These are phyloP conservation scores for Candida alai DNA, from an alignment of 805 yeast species.

Conservation along the genomic window DNA sequence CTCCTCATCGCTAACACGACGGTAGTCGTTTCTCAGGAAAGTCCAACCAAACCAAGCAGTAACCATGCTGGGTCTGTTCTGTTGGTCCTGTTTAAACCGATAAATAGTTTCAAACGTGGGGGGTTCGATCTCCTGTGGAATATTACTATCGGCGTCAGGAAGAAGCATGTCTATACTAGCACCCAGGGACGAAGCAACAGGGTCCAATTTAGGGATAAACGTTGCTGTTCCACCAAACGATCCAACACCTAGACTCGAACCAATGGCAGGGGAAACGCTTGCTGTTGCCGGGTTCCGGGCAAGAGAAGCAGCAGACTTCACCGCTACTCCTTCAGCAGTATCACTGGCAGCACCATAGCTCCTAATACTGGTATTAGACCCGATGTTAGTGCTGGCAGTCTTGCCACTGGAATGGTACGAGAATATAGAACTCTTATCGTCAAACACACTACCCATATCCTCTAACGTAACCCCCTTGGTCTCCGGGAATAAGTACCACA, in stretches of 20 bases:
- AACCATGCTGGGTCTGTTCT: conserved; percentile 9
- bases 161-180: conserved; percentile 16
- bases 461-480: conserved; percentile 86
- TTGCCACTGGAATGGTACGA: conserved; percentile 35
- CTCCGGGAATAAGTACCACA: conserved; percentile 75
- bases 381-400: conserved; percentile 8
- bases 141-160: conserved; percentile 11
- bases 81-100: conserved; percentile 20
- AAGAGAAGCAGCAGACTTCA: conserved; percentile 28
- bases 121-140: conserved; percentile 34
- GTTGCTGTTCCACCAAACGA: conserved; percentile 1
- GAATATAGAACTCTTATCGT: conserved; percentile 48
- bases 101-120: conserved; percentile 27
- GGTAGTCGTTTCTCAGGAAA: no score
- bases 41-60: no score
- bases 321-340: conserved; percentile 12
- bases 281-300: conserved; percentile 38
- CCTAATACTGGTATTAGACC: conserved; percentile 10
- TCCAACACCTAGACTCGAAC: conserved; percentile 19
- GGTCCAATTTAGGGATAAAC: conserved; percentile 12
- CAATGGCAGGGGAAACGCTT: conserved; percentile 12
- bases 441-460: conserved; percentile 89
- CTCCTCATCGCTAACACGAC: no score
- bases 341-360: conserved; percentile 13
- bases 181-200: conserved; percentile 17